Percentiles rank a stretch among this genome's conserved stretches.
Conservation (phyloP, 805 yeast genomes). For the Metschnikowia kofuensis region DNA sequence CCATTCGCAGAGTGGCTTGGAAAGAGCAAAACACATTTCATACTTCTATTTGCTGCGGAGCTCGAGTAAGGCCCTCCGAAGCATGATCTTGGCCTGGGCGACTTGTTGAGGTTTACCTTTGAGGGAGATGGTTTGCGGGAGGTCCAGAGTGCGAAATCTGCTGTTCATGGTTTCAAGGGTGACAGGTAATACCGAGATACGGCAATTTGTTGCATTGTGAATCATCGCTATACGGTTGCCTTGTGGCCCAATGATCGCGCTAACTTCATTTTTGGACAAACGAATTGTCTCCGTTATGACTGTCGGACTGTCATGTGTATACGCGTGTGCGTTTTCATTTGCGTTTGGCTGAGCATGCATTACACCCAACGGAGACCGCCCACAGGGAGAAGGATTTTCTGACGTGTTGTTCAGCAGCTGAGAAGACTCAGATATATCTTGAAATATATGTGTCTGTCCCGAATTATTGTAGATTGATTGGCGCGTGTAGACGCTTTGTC, state of each 20-base stretch:
- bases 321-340: not conserved
- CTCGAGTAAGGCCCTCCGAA: constrained; percentile 12
- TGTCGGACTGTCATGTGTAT: constrained; percentile 1
- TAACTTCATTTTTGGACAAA: constrained; percentile 13
- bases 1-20: no score
- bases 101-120: constrained; percentile 14
- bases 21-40: no score
- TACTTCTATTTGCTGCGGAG: constrained; percentile 3
- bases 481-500: not conserved
- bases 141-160: constrained; percentile 8
- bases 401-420: no score
- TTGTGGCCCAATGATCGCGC: constrained; percentile 13
- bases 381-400: not conserved
- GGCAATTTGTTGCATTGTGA: constrained; percentile 10
- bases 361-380: constrained; percentile 2
- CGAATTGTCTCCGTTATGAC: constrained; percentile 12
- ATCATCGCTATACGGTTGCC: constrained; percentile 10
- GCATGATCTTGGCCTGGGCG: constrained; percentile 11
- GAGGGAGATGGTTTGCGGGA: constrained; percentile 13
- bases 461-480: not conserved
- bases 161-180: constrained; percentile 11
- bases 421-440: no score
- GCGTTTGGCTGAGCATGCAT: not conserved
- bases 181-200: constrained; percentile 14
- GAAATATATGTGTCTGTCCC: not conserved